Conservation (phyloP, 768 basidiomycete genomes). For the Phaeotremella skinneri region DNA sequence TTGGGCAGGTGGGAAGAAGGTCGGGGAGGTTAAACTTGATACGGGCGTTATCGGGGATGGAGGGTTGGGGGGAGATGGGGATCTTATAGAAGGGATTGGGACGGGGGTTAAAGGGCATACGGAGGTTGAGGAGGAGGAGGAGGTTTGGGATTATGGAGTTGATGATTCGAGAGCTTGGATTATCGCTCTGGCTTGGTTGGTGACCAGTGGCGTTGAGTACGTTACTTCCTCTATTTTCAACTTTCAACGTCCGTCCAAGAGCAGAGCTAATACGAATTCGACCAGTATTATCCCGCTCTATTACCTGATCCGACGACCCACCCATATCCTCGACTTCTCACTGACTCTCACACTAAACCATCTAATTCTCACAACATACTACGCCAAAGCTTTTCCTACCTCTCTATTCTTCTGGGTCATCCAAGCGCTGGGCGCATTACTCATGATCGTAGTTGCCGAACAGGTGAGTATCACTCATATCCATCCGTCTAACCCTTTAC, state of each 20-base stretch:
- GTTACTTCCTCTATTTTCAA: slow-evolving; percentile 51
- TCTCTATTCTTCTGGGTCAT: slow-evolving; percentile 91
- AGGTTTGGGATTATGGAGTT: slow-evolving; percentile 64
- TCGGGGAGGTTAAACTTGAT: slow-evolving; percentile 58
- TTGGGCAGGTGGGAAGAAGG: slow-evolving; percentile 75
- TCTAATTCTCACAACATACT: slow-evolving; percentile 89
- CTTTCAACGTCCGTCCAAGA: neutral
- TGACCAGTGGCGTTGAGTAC: slow-evolving; percentile 79
- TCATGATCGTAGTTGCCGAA: slow-evolving; percentile 78
- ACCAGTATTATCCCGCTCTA: slow-evolving; percentile 79
- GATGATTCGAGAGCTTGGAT: slow-evolving; percentile 87
- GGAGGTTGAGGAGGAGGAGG: slow-evolving; percentile 29
- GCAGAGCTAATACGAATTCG: neutral
- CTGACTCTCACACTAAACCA: slow-evolving; percentile 89
- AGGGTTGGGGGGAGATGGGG: slow-evolving; percentile 15
- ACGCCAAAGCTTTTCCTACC: slow-evolving; percentile 72
- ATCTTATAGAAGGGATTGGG: slow-evolving; percentile 14
- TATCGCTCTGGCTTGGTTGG: slow-evolving; percentile 79
- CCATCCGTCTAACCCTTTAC: neutral
- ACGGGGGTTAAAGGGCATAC: slow-evolving; percentile 8
- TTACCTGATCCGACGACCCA: slow-evolving; percentile 80
- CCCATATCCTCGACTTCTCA: slow-evolving; percentile 90
- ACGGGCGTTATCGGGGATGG: slow-evolving; percentile 38
- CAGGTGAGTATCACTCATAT: slow-evolving; percentile 65
- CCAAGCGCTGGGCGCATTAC: slow-evolving; percentile 65